These are phyloP conservation scores for Colletotrichum higginsianum DNA, from an alignment of 2,329 filamentous ascomycete species.

Conservation along the genomic window DNA sequence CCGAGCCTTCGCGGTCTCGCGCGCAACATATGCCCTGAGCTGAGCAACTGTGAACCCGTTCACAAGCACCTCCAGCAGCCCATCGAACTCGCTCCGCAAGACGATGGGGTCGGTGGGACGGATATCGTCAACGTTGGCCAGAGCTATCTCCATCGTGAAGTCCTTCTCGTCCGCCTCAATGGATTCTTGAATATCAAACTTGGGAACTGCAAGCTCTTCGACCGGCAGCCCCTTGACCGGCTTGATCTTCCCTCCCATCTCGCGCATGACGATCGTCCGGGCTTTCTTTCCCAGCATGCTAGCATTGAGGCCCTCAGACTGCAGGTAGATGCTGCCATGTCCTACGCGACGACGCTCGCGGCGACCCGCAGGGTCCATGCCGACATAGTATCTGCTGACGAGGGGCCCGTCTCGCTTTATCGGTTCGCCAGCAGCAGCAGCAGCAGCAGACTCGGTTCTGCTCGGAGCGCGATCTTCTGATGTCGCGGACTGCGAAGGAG, in stretches of 20 bases:
- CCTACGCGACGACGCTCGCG: conserved; percentile 22
- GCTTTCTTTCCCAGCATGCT: conserved; percentile 57
- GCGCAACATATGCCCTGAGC: conserved; percentile 58
- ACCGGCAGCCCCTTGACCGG: conserved; percentile 13
- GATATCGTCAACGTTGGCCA: conserved; percentile 64
- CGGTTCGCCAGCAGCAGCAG: not conserved
- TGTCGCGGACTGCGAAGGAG: not conserved
- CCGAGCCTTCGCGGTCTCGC: conserved; percentile 1
- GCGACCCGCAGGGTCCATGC: not conserved
- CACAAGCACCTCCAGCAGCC: conserved; percentile 55
- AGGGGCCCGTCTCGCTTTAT: not conserved
- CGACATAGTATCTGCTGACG: not conserved
- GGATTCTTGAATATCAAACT: conserved; percentile 52
- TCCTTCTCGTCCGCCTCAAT: conserved; percentile 48
- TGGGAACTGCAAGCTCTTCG: conserved; percentile 11
- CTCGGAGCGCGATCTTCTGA: conserved; percentile 6
- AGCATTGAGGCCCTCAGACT: conserved; percentile 46
- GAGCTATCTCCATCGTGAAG: conserved; percentile 53
- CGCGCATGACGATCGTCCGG: conserved; percentile 64
- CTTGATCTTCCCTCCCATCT: conserved; percentile 46
- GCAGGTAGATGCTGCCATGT: conserved; percentile 22
- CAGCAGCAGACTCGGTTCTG: not conserved
- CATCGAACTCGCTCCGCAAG: conserved; percentile 57
- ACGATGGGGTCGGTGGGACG: conserved; percentile 60
- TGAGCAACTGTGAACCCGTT: conserved; percentile 64